Percentiles rank a stretch among this genome's conserved stretches.
Evolutionary conservation across 1,284 basidiomycete genomes (phyloP).

Genomic region (Peniophora sp.): DNA sequence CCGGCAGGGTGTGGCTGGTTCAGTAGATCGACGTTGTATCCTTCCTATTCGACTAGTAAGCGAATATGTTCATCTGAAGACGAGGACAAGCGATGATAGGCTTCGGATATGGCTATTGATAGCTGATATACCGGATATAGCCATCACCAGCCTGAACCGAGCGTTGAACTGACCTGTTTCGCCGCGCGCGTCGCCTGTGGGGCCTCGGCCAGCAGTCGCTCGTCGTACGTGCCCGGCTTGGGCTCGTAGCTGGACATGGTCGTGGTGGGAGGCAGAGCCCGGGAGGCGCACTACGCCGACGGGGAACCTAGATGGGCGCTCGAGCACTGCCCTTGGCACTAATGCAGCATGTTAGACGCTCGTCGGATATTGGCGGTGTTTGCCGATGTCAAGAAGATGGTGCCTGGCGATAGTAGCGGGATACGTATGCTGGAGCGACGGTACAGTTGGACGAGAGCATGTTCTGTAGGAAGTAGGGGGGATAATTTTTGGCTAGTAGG

Average conservation of each 20-base stretch:
- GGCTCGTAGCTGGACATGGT: constrained; percentile 8
- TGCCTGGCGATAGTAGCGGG: no score
- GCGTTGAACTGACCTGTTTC: constrained; percentile 27
- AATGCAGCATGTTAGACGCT: no score
- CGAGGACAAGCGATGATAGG: neutral
- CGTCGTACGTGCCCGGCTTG: constrained; percentile 21
- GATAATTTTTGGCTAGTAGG: no score
- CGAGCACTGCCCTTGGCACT: no score
- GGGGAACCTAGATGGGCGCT: no score
- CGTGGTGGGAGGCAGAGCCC: neutral
- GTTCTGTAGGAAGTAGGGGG: no score
- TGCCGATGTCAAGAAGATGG: no score
- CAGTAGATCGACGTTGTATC: constrained; percentile 44
- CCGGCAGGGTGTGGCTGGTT: constrained; percentile 15
- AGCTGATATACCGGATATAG: neutral
- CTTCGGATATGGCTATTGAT: neutral
- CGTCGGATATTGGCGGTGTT: no score
- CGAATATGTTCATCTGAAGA: neutral
- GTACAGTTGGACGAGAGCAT: no score
- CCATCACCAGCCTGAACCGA: neutral
- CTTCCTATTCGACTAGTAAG: constrained; percentile 28
- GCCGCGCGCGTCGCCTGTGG: constrained; percentile 26
- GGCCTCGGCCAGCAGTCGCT: constrained; percentile 25
- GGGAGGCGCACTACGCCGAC: neutral
- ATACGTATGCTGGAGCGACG: no score